These are phyloP conservation scores for Tolypocladium endophyticum DNA, from an alignment of 2,329 filamentous ascomycete species.

Conservation along the genomic window DNA sequence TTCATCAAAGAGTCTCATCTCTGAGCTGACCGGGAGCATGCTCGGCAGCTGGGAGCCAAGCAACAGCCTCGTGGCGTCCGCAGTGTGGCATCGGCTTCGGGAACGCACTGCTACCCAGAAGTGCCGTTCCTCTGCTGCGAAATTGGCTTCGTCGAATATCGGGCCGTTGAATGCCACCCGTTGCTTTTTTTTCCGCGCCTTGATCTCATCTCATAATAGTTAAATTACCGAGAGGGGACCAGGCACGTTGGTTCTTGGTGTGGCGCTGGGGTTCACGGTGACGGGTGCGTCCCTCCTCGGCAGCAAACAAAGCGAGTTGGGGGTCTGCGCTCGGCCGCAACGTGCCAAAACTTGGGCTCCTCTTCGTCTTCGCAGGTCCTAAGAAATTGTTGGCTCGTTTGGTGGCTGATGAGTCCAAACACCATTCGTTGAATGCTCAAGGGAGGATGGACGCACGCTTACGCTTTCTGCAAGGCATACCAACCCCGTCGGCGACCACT, in stretches of 20 bases:
- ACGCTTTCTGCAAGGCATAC: background rate
- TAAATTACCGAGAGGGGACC: constrained; percentile 1
- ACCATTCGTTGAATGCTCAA: background rate
- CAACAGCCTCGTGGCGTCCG: background rate
- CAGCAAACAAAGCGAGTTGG: background rate
- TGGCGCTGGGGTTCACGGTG: background rate
- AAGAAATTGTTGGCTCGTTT: background rate
- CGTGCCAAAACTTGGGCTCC: background rate
- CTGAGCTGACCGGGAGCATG: background rate
- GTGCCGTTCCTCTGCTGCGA: background rate
- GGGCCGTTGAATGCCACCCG: constrained; percentile 1
- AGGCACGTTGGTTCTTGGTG: background rate
- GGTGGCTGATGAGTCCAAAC: background rate
- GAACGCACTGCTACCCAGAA: background rate
- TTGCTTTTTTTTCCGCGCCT: background rate
- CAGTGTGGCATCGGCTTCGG: background rate
- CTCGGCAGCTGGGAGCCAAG: background rate
- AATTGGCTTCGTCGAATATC: background rate
- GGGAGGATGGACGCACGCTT: background rate
- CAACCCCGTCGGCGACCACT: background rate
- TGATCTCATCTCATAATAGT: background rate
- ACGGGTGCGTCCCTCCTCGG: background rate
- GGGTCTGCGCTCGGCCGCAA: background rate
- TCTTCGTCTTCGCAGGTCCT: background rate
- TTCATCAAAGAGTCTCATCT: background rate